Conservation (phyloP, 306 rosid genomes). For the Fragaria iinumae region DNA sequence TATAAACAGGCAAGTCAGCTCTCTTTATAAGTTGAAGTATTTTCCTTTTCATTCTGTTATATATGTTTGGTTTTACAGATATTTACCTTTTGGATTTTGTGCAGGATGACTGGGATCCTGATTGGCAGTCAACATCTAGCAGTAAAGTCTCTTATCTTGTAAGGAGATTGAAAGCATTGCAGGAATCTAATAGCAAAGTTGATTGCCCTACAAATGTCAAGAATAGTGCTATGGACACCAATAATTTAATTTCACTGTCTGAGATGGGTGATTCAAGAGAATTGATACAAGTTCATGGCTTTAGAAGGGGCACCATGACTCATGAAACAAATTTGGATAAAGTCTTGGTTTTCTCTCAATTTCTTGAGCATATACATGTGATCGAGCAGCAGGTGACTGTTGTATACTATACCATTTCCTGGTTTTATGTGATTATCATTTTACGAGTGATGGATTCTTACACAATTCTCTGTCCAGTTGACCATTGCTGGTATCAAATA, state of each 20-base stretch:
- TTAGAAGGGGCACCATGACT: constrained; percentile 26
- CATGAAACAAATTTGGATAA: constrained; percentile 47
- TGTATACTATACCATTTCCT: constrained; percentile 2
- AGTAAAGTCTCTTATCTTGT: constrained; percentile 82
- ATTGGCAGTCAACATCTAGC: constrained; percentile 98
- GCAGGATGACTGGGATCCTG: constrained; percentile 98
- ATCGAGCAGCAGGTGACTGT: constrained; percentile 87
- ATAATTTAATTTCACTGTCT: constrained; percentile 31
- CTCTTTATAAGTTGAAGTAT: constrained; percentile 1
- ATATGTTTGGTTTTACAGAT: constrained; percentile 13
- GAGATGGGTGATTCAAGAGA: constrained; percentile 30
- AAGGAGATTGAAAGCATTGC: constrained; percentile 67
- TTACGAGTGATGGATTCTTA: constrained; percentile 24
- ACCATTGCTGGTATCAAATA: constrained; percentile 71
- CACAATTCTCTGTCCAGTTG: constrained; percentile 50
- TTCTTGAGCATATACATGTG: constrained; percentile 96
- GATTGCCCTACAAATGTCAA: constrained; percentile 23
- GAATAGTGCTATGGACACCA: constrained; percentile 26
- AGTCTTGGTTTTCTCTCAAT: constrained; percentile 91
- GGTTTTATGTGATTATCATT: constrained; percentile 17
- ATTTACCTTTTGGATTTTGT: constrained; percentile 25
- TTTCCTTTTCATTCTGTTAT: not conserved
- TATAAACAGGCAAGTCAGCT: constrained; percentile 78
- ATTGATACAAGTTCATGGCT: constrained; percentile 27
- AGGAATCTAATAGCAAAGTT: constrained; percentile 46